phyloP scores from a whole-genome alignment of 768 basidiomycete genomes.

The Boletellus ananiceps region DNA sequence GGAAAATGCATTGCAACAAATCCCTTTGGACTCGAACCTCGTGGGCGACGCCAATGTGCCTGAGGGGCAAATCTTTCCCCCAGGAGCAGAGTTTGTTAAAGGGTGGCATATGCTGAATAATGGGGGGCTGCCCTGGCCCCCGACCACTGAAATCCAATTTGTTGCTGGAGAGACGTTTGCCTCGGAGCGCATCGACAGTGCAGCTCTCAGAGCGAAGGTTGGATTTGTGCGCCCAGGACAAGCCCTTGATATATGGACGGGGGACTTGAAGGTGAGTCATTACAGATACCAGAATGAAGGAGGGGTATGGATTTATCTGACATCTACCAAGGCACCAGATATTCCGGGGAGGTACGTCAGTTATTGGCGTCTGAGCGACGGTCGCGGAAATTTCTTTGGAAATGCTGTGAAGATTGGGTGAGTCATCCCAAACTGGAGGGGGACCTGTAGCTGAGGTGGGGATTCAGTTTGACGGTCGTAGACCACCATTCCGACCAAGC shows the following conservation, averaged over 20 bases:
- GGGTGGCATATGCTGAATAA: slow-evolving; percentile 74
- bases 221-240: slow-evolving; percentile 56
- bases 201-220: slow-evolving; percentile 38
- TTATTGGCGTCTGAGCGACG: slow-evolving; percentile 71
- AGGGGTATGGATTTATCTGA: slow-evolving; percentile 2
- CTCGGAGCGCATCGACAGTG: slow-evolving; percentile 25
- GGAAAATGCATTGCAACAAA: background rate
- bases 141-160: slow-evolving; percentile 61
- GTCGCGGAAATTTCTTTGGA: slow-evolving; percentile 55
- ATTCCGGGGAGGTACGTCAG: slow-evolving; percentile 65
- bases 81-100: slow-evolving; percentile 84
- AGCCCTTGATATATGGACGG: slow-evolving; percentile 62
- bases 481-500: slow-evolving; percentile 40
- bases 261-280: slow-evolving; percentile 62
- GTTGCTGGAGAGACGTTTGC: slow-evolving; percentile 65
- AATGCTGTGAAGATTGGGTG: slow-evolving; percentile 77
- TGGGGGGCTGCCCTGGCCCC: slow-evolving; percentile 61
- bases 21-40: slow-evolving; percentile 47
- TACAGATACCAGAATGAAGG: background rate
- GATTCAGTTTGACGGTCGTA: slow-evolving; percentile 58
- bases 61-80: slow-evolving; percentile 73
- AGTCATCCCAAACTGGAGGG: slow-evolving; percentile 26
- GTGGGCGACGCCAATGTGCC: slow-evolving; percentile 66
- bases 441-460: slow-evolving; percentile 3
- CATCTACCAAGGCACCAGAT: slow-evolving; percentile 58